Evolutionary conservation across 140 eudicot genomes (phyloP).

Genomic region (Stevia rebaudiana): DNA sequence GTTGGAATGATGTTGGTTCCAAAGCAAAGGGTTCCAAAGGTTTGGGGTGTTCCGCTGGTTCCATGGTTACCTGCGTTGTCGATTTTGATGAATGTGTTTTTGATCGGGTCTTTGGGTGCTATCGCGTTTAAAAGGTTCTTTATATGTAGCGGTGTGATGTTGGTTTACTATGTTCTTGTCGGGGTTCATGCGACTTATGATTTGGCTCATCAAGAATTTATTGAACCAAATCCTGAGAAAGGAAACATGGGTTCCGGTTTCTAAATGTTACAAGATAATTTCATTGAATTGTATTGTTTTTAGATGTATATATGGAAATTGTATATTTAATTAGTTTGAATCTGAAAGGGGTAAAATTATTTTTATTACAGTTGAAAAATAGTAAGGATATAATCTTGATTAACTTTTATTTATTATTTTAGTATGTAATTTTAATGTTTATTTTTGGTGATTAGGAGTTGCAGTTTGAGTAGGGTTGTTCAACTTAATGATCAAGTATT

Average conservation of each 20-base stretch:
- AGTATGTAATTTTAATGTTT: too few relatives aligned
- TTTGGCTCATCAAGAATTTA: conserved; percentile 53
- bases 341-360: background rate
- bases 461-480: too few relatives aligned
- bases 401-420: too few relatives aligned
- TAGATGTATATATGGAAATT: background rate
- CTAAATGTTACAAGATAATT: background rate
- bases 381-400: too few relatives aligned
- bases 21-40: conserved; percentile 54
- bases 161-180: conserved; percentile 65
- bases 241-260: conserved; percentile 21
- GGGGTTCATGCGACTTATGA: conserved; percentile 95
- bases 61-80: conserved; percentile 85
- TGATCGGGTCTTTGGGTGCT: conserved; percentile 75
- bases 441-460: too few relatives aligned
- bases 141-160: conserved; percentile 76
- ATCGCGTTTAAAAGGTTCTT: conserved; percentile 63
- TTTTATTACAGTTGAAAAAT: background rate
- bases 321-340: background rate
- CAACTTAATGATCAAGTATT: too few relatives aligned
- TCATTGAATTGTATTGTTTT: background rate
- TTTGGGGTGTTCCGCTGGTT: conserved; percentile 95
- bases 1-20: conserved; percentile 48
- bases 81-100: conserved; percentile 58
- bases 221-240: conserved; percentile 30